These are phyloP conservation scores for Metrosideros polymorpha DNA, from an alignment of 441 rosid genomes.

Conservation along the genomic window DNA sequence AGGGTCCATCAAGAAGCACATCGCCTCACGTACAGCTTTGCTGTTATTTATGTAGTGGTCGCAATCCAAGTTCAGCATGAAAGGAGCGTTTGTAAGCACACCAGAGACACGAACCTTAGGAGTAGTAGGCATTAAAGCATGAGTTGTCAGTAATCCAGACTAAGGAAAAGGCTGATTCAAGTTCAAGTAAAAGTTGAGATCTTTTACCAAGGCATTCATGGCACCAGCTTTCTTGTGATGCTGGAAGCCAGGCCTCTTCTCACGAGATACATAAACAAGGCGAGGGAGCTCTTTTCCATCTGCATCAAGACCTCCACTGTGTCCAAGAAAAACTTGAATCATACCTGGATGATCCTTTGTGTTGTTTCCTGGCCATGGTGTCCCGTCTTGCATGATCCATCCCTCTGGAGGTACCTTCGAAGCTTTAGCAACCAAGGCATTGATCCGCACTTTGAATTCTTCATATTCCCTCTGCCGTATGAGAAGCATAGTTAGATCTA, in stretches of 20 bases:
- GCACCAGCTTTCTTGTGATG: slow-evolving; percentile 16
- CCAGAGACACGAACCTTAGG: slow-evolving; percentile 29
- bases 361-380: slow-evolving; percentile 24
- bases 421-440: slow-evolving; percentile 18
- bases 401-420: slow-evolving; percentile 16
- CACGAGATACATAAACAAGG: slow-evolving; percentile 14
- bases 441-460: slow-evolving; percentile 87
- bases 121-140: not conserved
- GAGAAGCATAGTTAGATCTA: not conserved
- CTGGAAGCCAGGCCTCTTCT: slow-evolving; percentile 6
- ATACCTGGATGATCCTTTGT: slow-evolving; percentile 21
- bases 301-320: slow-evolving; percentile 3
- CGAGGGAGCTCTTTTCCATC: slow-evolving; percentile 14
- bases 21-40: slow-evolving; percentile 6
- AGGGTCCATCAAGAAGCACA: slow-evolving; percentile 14
- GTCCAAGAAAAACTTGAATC: slow-evolving; percentile 45
- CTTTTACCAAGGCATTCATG: slow-evolving; percentile 5
- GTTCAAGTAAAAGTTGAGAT: not conserved
- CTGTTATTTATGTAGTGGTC: slow-evolving; percentile 9
- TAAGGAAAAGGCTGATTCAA: not conserved
- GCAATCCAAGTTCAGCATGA: slow-evolving; percentile 7
- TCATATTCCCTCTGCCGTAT: slow-evolving; percentile 75
- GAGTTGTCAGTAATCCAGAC: not conserved
- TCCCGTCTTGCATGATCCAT: slow-evolving; percentile 38
- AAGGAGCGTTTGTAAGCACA: slow-evolving; percentile 6